Evolutionary conservation across 352 stramenopile species (phyloP).

Genomic region (Thraustochytrium sp.): DNA sequence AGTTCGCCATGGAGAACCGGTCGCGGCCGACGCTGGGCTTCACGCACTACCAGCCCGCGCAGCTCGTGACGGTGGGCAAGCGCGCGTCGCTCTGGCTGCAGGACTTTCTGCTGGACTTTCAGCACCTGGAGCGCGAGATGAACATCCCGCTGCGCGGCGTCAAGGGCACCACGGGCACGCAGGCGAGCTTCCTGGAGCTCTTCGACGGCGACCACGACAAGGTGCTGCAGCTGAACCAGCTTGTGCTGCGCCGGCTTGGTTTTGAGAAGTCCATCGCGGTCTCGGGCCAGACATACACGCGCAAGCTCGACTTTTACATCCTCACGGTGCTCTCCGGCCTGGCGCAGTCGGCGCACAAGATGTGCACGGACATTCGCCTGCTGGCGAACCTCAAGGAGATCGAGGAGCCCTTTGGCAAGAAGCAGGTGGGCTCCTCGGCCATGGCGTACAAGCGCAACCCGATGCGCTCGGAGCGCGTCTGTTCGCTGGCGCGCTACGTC

Average conservation of each 20-base stretch:
- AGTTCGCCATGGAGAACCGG: slow-evolving; percentile 88
- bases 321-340: slow-evolving; percentile 86
- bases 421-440: slow-evolving; percentile 91
- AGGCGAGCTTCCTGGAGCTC: slow-evolving; percentile 96
- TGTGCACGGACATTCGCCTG: slow-evolving; percentile 96
- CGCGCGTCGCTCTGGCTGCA: slow-evolving; percentile 94
- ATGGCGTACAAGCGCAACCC: slow-evolving; percentile 99
- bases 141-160: slow-evolving; percentile 91
- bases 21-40: slow-evolving; percentile 96
- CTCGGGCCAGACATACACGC: slow-evolving; percentile 97
- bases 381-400: slow-evolving; percentile 99
- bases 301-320: slow-evolving; percentile 96
- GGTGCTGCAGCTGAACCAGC: slow-evolving; percentile 91
- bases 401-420: slow-evolving; percentile 85
- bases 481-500: slow-evolving; percentile 92
- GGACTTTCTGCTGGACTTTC: slow-evolving; percentile 91
- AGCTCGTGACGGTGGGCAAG: slow-evolving; percentile 98
- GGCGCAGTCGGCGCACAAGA: slow-evolving; percentile 96
- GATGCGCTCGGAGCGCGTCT: slow-evolving; percentile 96
- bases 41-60: slow-evolving; percentile 97
- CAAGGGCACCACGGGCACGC: slow-evolving; percentile 97
- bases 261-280: slow-evolving; percentile 94
- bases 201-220: slow-evolving; percentile 98
- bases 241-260: slow-evolving; percentile 92
- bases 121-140: slow-evolving; percentile 89